Evolutionary conservation across 345 rosid genomes (phyloP), one percentile per base, ranked within the genome.

Genomic region (Jatropha curcas): DNA sequence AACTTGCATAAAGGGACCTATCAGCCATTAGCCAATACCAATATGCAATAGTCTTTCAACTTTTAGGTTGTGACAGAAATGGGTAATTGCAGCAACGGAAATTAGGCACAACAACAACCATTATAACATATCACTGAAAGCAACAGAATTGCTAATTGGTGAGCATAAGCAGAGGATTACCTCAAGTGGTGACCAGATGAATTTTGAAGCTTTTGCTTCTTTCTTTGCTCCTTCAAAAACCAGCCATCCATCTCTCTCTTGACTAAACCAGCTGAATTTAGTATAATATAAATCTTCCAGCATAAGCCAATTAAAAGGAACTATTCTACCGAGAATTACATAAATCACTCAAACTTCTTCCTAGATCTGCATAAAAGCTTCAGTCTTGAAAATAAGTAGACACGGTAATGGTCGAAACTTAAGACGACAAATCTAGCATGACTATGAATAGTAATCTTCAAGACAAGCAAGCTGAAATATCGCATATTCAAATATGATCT

Each of bases 401-500:
- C 39, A 35, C n/a, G n/a, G n/a, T n/a, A n/a, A n/a, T n/a, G n/a
- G n/a, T n/a, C n/a, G n/a, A n/a, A n/a, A n/a, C n/a, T n/a, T n/a
- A n/a, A n/a, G n/a, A n/a, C n/a, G n/a, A n/a, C 45, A 41, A 41
- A 41, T 10, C 8, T 41, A 41, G 11, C 45, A 41, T 41, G 11
- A 41, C 11, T 41, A 9, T 41, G 11, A 41, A 41, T 13, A 41
- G 17, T 3, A 5, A 48, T 48, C 19, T 20, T 9, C 45, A 57
- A 28, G 5, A 16, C 53, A 62, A 62, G 33, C 8, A 34, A 27
- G 35, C 60, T 61, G 31, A 51, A 43, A 34, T 65, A 39, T 39
- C 56, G 45, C 57, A 67, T 50, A 67, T 39, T 33, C 63, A 66
- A 33, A 56, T 57, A 43, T 22, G 67, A 66, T 77, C 51, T n/a